Evolutionary conservation across 2,329 filamentous ascomycete species (phyloP).

Genomic region (Verticillium nonalfalfae): DNA sequence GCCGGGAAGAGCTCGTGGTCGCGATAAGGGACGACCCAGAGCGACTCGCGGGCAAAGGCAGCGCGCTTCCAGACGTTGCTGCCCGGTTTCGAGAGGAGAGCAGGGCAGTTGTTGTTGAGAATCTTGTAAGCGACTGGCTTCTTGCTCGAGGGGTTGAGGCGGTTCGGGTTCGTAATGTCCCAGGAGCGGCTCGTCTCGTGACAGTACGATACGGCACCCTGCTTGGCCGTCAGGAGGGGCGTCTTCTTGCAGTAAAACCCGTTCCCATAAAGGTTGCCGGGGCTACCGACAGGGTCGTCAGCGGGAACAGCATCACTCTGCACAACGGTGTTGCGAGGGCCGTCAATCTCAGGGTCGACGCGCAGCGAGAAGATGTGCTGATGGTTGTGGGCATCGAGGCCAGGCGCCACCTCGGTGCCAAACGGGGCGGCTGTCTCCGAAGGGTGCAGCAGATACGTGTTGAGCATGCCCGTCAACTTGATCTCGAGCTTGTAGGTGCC

Average conservation of each 20-base stretch:
- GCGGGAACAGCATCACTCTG: slow-evolving; percentile 2
- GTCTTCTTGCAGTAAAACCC: slow-evolving; percentile 27
- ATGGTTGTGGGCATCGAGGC: slow-evolving; percentile 48
- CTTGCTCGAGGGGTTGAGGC: slow-evolving; percentile 20
- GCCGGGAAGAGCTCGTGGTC: slow-evolving; percentile 21
- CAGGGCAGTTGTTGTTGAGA: background rate
- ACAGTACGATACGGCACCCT: slow-evolving; percentile 21
- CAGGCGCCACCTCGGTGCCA: slow-evolving; percentile 45
- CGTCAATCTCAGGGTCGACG: slow-evolving; percentile 48
- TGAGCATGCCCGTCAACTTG: slow-evolving; percentile 61
- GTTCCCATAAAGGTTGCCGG: slow-evolving; percentile 42
- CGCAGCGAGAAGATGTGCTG: slow-evolving; percentile 49
- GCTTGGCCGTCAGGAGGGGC: slow-evolving; percentile 4
- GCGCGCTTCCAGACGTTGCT: background rate
- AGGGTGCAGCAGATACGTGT: slow-evolving; percentile 27
- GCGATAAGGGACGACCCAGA: slow-evolving; percentile 19
- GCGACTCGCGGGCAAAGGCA: slow-evolving; percentile 4
- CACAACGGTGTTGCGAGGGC: slow-evolving; percentile 38
- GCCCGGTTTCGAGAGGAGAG: background rate
- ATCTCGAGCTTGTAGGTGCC: slow-evolving; percentile 56
- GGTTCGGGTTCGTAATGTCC: slow-evolving; percentile 25
- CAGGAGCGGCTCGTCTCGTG: slow-evolving; percentile 33
- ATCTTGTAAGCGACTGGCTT: slow-evolving; percentile 22
- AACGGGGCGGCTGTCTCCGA: slow-evolving; percentile 28
- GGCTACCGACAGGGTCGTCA: slow-evolving; percentile 18